These are phyloP conservation scores for Deinandra increscens DNA, from an alignment of 129 eudicot species.

Conservation along the genomic window DNA sequence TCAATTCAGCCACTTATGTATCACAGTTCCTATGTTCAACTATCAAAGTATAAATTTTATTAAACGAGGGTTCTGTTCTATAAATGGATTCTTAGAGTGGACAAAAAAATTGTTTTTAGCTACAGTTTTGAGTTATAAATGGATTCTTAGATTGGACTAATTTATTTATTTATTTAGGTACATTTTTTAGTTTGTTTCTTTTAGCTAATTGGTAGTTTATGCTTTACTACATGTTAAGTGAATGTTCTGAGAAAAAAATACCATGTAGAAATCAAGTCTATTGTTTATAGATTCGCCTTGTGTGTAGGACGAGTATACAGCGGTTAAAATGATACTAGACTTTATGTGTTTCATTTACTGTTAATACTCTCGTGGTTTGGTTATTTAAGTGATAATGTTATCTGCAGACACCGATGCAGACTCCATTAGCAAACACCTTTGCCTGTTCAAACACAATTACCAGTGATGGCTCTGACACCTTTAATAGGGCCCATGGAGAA, in stretches of 20 bases:
- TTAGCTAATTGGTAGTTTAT: background rate
- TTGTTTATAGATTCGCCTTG: background rate
- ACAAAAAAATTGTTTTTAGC: no score
- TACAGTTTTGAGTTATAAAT: no score
- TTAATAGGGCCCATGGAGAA: conserved; percentile 64
- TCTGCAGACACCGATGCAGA: conserved; percentile 65
- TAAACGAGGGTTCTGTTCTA: no score
- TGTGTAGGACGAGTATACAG: conserved; percentile 1
- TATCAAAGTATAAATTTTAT: no score
- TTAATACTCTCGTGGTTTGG: conserved; percentile 6
- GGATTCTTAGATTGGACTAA: no score
- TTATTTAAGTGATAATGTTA: background rate
- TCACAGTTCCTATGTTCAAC: no score
- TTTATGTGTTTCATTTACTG: background rate
- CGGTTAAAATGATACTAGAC: background rate
- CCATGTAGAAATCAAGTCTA: background rate
- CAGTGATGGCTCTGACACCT: conserved; percentile 75
- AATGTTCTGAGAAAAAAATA: conserved; percentile 4
- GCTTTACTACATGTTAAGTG: conserved; percentile 11
- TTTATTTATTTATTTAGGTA: no score
- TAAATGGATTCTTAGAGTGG: no score
- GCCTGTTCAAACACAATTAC: conserved; percentile 83
- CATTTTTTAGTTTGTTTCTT: no score
- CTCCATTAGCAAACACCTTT: conserved; percentile 72
- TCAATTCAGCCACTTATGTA: no score